Evolutionary conservation across 306 rosid genomes (phyloP).

Genomic region (Corylus avellana): DNA sequence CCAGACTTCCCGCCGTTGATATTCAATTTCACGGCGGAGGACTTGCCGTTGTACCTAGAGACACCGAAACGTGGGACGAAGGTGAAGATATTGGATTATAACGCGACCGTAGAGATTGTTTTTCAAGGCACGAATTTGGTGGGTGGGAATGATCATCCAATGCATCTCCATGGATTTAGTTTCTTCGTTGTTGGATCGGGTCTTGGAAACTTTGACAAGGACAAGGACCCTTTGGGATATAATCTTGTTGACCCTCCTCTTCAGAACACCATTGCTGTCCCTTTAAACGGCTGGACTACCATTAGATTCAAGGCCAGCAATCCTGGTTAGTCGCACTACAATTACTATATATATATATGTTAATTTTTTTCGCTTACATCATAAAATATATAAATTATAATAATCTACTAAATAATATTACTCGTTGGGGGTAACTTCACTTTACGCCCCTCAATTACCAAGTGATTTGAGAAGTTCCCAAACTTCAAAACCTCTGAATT

Average conservation of each 20-base stretch:
- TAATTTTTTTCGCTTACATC: too few relatives aligned
- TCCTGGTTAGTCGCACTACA: slow-evolving; percentile 20
- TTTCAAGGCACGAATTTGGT: slow-evolving; percentile 35
- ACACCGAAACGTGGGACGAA: slow-evolving; percentile 26
- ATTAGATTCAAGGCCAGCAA: slow-evolving; percentile 35
- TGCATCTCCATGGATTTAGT: slow-evolving; percentile 38
- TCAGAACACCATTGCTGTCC: slow-evolving; percentile 30
- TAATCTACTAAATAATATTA: too few relatives aligned
- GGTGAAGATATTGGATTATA: slow-evolving; percentile 33
- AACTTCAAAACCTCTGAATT: too few relatives aligned
- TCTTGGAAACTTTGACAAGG: slow-evolving; percentile 34
- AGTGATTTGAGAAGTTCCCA: too few relatives aligned
- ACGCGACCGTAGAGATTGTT: slow-evolving; percentile 29
- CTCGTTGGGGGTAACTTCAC: too few relatives aligned
- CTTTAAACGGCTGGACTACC: slow-evolving; percentile 30
- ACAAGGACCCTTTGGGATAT: slow-evolving; percentile 26
- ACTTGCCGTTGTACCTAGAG: slow-evolving; percentile 14
- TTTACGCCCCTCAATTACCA: too few relatives aligned
- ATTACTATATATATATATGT: background rate
- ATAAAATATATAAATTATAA: too few relatives aligned
- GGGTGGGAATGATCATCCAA: slow-evolving; percentile 36
- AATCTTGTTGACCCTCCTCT: slow-evolving; percentile 40
- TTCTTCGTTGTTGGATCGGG: slow-evolving; percentile 34
- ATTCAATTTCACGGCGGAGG: slow-evolving; percentile 28
- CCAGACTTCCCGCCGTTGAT: slow-evolving; percentile 24